Percentiles rank a stretch among this genome's conserved stretches.
Conservation (phyloP, 805 yeast genomes). For the Pichia thaimueangensis region DNA sequence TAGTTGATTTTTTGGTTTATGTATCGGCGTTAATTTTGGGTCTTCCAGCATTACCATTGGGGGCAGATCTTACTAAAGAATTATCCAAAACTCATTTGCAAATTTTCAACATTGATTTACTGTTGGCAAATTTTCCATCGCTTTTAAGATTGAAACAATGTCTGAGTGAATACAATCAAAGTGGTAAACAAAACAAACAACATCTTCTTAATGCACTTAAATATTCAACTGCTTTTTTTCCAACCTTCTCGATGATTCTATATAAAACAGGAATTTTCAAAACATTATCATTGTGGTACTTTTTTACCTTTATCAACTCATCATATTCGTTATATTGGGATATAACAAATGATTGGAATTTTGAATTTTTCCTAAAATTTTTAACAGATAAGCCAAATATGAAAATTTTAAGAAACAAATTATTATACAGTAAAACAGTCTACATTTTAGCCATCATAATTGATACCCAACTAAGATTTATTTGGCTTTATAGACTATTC, state of each 20-base stretch:
- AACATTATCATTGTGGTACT: conserved; percentile 37
- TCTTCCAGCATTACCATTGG: conserved; percentile 29
- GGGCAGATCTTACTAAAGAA: conserved; percentile 16
- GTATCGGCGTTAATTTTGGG: conserved; percentile 39
- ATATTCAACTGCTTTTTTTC: conserved; percentile 58
- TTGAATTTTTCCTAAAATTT: conserved; percentile 43
- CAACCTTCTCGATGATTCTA: conserved; percentile 36
- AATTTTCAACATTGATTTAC: conserved; percentile 25
- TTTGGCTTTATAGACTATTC: conserved; percentile 61
- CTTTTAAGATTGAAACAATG: conserved; percentile 81
- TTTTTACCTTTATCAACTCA: conserved; percentile 53
- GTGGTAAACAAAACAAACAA: conserved; percentile 37
- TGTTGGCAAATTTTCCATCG: conserved; percentile 47
- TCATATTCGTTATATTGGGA: conserved; percentile 87
- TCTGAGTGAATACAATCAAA: conserved; percentile 52
- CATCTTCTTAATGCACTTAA: conserved; percentile 71
- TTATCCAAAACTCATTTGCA: conserved; percentile 28
- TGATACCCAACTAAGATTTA: conserved; percentile 64
- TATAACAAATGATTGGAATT: conserved; percentile 80
- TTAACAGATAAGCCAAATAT: conserved; percentile 15
- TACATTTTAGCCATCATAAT: conserved; percentile 53
- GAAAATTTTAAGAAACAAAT: conserved; percentile 25
- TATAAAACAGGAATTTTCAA: conserved; percentile 23
- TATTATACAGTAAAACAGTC: conserved; percentile 28
- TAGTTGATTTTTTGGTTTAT: conserved; percentile 64